Conservation (phyloP, 805 yeast genomes). For the Starmerella apis region DNA sequence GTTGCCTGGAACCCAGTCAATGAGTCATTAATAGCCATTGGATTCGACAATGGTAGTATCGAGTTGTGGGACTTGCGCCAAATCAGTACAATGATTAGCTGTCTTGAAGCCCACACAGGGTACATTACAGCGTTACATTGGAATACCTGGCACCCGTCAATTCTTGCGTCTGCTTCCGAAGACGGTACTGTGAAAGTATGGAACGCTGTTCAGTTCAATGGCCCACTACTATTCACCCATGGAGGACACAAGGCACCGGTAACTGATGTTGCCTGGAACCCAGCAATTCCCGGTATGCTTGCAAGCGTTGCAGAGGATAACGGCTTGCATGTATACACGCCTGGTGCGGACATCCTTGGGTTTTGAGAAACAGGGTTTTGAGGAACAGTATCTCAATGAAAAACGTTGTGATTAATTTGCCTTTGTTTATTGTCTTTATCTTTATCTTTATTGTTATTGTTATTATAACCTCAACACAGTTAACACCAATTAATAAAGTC, state of each 20-base stretch:
- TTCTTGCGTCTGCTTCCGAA: slow-evolving; percentile 58
- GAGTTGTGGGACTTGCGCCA: slow-evolving; percentile 57
- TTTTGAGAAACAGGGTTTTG: slow-evolving; percentile 6
- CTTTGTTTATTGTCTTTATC: too few species aligned
- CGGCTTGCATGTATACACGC: slow-evolving; percentile 78
- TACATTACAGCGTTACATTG: slow-evolving; percentile 59
- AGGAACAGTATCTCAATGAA: background rate
- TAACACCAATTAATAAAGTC: too few species aligned
- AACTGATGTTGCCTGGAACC: slow-evolving; percentile 75
- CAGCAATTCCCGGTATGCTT: slow-evolving; percentile 55
- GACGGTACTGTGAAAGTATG: slow-evolving; percentile 39
- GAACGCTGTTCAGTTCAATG: slow-evolving; percentile 21
- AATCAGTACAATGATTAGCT: slow-evolving; percentile 23
- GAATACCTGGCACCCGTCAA: slow-evolving; percentile 48
- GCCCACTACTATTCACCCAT: slow-evolving; percentile 47
- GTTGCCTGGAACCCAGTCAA: slow-evolving; percentile 51
- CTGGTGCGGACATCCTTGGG: slow-evolving; percentile 30
- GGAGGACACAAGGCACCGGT: slow-evolving; percentile 84
- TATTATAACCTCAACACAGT: too few species aligned
- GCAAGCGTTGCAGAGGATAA: slow-evolving; percentile 79
- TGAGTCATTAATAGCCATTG: slow-evolving; percentile 52
- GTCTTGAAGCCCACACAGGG: slow-evolving; percentile 36
- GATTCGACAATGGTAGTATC: slow-evolving; percentile 48
- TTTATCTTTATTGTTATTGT: too few species aligned
- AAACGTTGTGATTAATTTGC: too few species aligned